Evolutionary conservation across 1,284 basidiomycete species (phyloP).

Genomic region (Leccinum discolor): DNA sequence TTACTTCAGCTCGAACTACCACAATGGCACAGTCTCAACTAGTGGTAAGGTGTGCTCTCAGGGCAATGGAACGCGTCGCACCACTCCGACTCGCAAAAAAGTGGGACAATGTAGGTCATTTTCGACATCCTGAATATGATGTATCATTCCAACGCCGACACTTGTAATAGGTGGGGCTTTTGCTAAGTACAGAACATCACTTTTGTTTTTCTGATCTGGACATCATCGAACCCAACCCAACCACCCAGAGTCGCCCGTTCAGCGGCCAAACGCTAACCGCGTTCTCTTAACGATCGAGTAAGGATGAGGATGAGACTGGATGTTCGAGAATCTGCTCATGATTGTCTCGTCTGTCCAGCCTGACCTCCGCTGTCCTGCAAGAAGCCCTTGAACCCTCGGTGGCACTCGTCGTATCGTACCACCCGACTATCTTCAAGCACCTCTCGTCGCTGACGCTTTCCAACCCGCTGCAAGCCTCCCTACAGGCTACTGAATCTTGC

Average conservation of each 20-base stretch:
- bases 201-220: background rate
- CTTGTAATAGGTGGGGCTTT: background rate
- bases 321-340: constrained; percentile 10
- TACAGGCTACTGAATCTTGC: constrained; percentile 68
- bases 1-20: background rate
- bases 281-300: constrained; percentile 85
- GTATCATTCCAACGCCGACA: constrained; percentile 1
- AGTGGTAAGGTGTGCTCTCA: constrained; percentile 48
- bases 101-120: constrained; percentile 91
- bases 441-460: constrained; percentile 78
- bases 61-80: constrained; percentile 79
- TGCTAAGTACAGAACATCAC: background rate
- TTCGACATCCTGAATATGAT: constrained; percentile 44
- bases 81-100: constrained; percentile 83
- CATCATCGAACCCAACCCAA: background rate
- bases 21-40: constrained; percentile 10
- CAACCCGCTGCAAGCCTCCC: constrained; percentile 77
- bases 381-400: constrained; percentile 71
- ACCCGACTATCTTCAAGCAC: constrained; percentile 87
- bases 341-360: constrained; percentile 42
- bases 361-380: constrained; percentile 76
- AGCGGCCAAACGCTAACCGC: constrained; percentile 54
- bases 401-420: constrained; percentile 83
- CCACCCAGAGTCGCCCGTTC: constrained; percentile 68
- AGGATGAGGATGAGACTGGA: constrained; percentile 25